Percentiles rank a stretch among this genome's conserved stretches.
Conservation (phyloP, 2,329 filamentous ascomycete genomes). For the Fragosphaeria purpurea region DNA sequence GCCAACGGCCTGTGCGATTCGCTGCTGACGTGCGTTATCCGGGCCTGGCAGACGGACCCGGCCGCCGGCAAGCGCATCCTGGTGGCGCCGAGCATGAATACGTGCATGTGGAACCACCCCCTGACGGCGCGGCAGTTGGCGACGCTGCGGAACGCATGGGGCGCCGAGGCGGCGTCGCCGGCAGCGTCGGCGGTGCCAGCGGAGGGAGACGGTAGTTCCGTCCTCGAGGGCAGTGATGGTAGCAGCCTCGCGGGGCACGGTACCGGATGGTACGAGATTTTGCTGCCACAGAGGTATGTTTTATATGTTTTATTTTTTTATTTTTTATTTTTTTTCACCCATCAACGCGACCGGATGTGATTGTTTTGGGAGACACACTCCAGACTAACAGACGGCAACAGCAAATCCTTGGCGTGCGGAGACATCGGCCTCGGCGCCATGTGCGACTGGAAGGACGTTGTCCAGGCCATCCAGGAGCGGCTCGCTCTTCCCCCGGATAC, state of each 20-base stretch:
- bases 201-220: not conserved
- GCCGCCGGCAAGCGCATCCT: constrained; percentile 55
- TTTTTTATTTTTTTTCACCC: not conserved
- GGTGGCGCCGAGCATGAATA: constrained; percentile 72
- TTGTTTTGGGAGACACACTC: too few species aligned
- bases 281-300: constrained; percentile 50
- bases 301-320: not conserved
- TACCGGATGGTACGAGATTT: constrained; percentile 57
- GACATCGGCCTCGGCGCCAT: constrained; percentile 77
- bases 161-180: constrained; percentile 24
- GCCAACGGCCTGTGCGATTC: constrained; percentile 66
- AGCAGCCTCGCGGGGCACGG: constrained; percentile 10
- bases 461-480: constrained; percentile 49
- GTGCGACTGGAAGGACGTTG: constrained; percentile 70
- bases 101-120: constrained; percentile 80
- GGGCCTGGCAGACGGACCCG: constrained; percentile 79
- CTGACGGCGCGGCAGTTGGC: constrained; percentile 63
- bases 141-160: constrained; percentile 67
- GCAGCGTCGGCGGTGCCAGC: constrained; percentile 16
- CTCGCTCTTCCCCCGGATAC: constrained; percentile 24
- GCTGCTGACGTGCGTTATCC: constrained; percentile 60
- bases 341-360: too few species aligned
- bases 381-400: not conserved
- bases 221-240: not conserved
- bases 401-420: constrained; percentile 71